phyloP scores from a whole-genome alignment of 805 yeast genomes.

The Kuraishia ogatae region DNA sequence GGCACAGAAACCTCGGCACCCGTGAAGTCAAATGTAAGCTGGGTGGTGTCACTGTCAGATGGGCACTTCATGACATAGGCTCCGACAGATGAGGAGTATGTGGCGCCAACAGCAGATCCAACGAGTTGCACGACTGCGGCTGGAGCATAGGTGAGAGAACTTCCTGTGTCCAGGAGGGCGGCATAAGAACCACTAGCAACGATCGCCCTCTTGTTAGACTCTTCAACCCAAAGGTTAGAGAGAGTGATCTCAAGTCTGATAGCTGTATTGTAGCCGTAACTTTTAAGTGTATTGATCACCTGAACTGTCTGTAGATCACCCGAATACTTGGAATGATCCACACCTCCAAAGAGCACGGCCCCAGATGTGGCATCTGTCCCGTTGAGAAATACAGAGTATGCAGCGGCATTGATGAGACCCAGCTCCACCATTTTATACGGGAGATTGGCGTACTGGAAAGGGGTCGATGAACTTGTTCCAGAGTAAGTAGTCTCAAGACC shows the following conservation, averaged over 20 bases:
- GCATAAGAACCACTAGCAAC: conserved; percentile 22
- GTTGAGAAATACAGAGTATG: conserved; percentile 58
- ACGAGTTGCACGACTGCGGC: conserved; percentile 15
- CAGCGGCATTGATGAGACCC: conserved; percentile 46
- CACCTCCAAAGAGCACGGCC: conserved; percentile 62
- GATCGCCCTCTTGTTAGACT: conserved; percentile 9
- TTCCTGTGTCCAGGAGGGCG: conserved; percentile 49
- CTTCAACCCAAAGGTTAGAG: conserved; percentile 24
- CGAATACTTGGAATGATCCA: conserved; percentile 52
- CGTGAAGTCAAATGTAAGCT: conserved; percentile 43
- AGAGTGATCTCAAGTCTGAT: conserved; percentile 42
- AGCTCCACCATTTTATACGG: conserved; percentile 51
- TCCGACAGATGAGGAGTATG: conserved; percentile 29
- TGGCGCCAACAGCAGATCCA: conserved; percentile 27
- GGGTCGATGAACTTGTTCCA: conserved; percentile 8
- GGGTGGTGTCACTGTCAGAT: conserved; percentile 13
- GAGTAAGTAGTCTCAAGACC: conserved; percentile 59
- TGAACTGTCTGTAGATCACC: conserved; percentile 46
- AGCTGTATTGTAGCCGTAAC: conserved; percentile 25
- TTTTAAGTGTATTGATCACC: conserved; percentile 32
- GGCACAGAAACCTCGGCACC: conserved; percentile 51
- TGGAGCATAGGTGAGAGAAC: conserved; percentile 43
- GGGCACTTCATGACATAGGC: conserved; percentile 40
- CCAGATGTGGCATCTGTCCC: conserved; percentile 33
- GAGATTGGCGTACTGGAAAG: conserved; percentile 50